Evolutionary conservation across 345 rosid genomes (phyloP).

Genomic region (Citrus unshiu): DNA sequence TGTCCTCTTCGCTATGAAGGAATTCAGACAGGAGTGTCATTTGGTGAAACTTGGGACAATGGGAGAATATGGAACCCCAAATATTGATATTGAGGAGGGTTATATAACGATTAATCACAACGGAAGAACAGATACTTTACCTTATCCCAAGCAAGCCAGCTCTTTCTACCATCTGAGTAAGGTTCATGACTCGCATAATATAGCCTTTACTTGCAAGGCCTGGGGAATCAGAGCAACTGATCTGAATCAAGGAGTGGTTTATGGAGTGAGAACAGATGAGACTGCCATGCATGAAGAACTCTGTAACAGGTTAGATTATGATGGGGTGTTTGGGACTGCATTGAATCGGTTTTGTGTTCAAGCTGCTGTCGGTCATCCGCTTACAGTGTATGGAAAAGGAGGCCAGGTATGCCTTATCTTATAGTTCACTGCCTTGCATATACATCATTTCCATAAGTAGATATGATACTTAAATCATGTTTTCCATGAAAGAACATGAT

Average conservation of each 20-base stretch:
- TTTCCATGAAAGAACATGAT: neutral
- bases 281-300: slow-evolving; percentile 89
- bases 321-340: slow-evolving; percentile 95
- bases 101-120: slow-evolving; percentile 89
- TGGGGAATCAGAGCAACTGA: slow-evolving; percentile 99
- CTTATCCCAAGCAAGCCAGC: slow-evolving; percentile 97
- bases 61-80: slow-evolving; percentile 99
- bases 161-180: slow-evolving; percentile 98
- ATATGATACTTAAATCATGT: neutral
- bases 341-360: slow-evolving; percentile 95
- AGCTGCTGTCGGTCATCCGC: slow-evolving; percentile 95
- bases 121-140: slow-evolving; percentile 90
- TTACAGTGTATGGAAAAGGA: slow-evolving; percentile 95
- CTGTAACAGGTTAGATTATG: slow-evolving; percentile 80
- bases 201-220: slow-evolving; percentile 98
- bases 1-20: slow-evolving; percentile 94
- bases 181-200: slow-evolving; percentile 93
- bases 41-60: slow-evolving; percentile 94
- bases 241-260: slow-evolving; percentile 96
- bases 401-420: slow-evolving; percentile 67
- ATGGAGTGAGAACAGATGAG: slow-evolving; percentile 90
- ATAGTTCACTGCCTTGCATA: neutral
- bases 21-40: slow-evolving; percentile 84
- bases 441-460: neutral
- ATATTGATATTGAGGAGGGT: slow-evolving; percentile 97